Conservation (phyloP, 2,329 filamentous ascomycete species). For the Peltaster fructicola region DNA sequence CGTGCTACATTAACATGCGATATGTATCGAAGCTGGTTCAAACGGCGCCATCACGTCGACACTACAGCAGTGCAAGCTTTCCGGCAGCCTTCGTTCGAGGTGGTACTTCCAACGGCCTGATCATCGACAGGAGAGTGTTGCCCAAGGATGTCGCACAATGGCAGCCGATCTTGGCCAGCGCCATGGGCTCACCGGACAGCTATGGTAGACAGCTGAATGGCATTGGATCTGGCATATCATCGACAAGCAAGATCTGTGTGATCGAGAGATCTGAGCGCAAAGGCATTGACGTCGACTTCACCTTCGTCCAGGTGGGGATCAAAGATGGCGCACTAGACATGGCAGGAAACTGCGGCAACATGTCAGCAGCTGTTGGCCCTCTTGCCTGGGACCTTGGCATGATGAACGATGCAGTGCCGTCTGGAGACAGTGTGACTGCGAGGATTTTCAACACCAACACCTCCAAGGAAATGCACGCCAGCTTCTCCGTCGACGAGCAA, state of each 20-base stretch:
- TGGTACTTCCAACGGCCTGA: slow-evolving; percentile 50
- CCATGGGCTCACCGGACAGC: slow-evolving; percentile 48
- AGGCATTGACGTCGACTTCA: slow-evolving; percentile 48
- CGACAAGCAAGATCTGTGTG: slow-evolving; percentile 54
- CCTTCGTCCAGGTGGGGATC: slow-evolving; percentile 52
- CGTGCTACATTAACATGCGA: no score
- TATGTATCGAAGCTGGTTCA: no score
- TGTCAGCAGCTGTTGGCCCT: slow-evolving; percentile 49
- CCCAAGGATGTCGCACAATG: slow-evolving; percentile 30
- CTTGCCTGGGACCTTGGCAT: slow-evolving; percentile 42
- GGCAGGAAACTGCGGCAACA: slow-evolving; percentile 60
- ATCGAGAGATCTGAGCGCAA: slow-evolving; percentile 33
- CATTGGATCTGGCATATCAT: slow-evolving; percentile 51
- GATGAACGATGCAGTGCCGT: slow-evolving; percentile 19
- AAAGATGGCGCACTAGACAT: slow-evolving; percentile 43
- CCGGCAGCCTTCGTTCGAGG: slow-evolving; percentile 46
- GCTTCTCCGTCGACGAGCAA: slow-evolving; percentile 36
- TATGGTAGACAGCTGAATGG: slow-evolving; percentile 56
- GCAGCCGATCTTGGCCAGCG: slow-evolving; percentile 37
- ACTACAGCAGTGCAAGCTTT: slow-evolving; percentile 13
- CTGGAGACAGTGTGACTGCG: slow-evolving; percentile 28
- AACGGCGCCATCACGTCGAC: no score
- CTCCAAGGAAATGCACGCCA: slow-evolving; percentile 41
- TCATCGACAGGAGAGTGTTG: slow-evolving; percentile 38
- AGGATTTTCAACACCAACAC: slow-evolving; percentile 58